Conservation (phyloP, 441 rosid genomes). For the Flueggea neowawraea region DNA sequence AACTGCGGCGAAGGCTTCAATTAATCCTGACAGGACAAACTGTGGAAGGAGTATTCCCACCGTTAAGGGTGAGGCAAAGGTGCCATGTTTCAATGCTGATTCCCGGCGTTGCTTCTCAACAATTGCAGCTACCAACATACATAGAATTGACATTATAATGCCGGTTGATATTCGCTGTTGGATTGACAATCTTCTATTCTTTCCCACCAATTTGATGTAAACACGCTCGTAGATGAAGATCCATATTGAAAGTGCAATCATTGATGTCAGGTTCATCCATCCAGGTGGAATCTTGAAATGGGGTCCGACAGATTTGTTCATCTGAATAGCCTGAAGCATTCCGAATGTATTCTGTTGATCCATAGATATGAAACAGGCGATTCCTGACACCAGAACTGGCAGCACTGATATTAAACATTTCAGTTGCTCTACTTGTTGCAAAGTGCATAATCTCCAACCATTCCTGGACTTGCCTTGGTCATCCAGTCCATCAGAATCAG, state of each 20-base stretch:
- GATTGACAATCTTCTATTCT: conserved; percentile 26
- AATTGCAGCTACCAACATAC: conserved; percentile 41
- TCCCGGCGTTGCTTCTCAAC: conserved; percentile 40
- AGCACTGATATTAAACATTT: conserved; percentile 33
- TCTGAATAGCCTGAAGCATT: conserved; percentile 50
- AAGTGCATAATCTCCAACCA: conserved; percentile 42
- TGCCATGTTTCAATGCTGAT: conserved; percentile 25
- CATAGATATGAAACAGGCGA: conserved; percentile 36
- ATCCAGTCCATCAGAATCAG: conserved; percentile 27
- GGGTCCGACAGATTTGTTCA: conserved; percentile 15
- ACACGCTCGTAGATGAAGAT: conserved; percentile 42
- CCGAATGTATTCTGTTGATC: conserved; percentile 47
- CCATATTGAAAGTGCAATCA: conserved; percentile 52
- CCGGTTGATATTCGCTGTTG: conserved; percentile 40
- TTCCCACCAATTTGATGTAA: conserved; percentile 25
- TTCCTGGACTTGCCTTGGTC: conserved; percentile 27
- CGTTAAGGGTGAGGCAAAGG: conserved; percentile 39
- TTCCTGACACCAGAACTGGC: conserved; percentile 53
- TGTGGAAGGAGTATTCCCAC: conserved; percentile 47
- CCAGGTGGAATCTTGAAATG: conserved; percentile 44
- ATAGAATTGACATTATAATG: conserved; percentile 32
- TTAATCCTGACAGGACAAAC: conserved; percentile 43
- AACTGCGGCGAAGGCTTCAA: conserved; percentile 50
- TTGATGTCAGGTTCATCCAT: conserved; percentile 45
- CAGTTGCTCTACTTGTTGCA: conserved; percentile 47